Percentiles rank a stretch among this genome's conserved stretches.
These are phyloP conservation scores for Mychonastes homosphaera DNA, from an alignment of 139 green algal species.

Conservation along the genomic window DNA sequence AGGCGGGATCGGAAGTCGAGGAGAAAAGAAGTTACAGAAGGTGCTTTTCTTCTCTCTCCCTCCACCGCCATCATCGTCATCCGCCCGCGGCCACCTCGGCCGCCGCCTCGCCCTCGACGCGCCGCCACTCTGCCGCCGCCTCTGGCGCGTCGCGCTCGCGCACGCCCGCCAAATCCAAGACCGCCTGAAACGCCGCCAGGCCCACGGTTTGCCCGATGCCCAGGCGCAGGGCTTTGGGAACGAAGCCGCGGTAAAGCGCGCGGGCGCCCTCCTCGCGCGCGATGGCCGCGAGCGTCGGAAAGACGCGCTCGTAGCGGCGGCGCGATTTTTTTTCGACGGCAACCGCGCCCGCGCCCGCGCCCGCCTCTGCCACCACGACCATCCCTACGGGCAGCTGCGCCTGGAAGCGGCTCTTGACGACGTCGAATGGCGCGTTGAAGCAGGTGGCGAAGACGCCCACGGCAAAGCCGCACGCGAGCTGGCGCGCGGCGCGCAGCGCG, in stretches of 20 bases:
- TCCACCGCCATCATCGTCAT: too few species aligned
- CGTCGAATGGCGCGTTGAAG: slow-evolving; percentile 44
- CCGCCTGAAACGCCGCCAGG: slow-evolving; percentile 32
- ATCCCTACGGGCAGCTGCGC: slow-evolving; percentile 22
- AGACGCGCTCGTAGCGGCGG: not conserved
- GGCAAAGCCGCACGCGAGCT: slow-evolving; percentile 18
- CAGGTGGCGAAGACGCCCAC: slow-evolving; percentile 34
- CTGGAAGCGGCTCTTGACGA: slow-evolving; percentile 24
- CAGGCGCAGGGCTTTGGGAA: slow-evolving; percentile 39
- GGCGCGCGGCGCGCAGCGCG: slow-evolving; percentile 2
- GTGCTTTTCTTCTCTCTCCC: too few species aligned
- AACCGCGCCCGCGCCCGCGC: not conserved
- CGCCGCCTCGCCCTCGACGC: too few species aligned
- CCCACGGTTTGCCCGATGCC: slow-evolving; percentile 42
- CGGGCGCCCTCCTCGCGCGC: slow-evolving; percentile 25
- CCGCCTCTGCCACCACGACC: not conserved
- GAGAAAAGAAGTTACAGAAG: too few species aligned
- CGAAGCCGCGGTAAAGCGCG: slow-evolving; percentile 39
- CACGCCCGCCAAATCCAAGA: slow-evolving; percentile 10
- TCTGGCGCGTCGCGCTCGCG: too few species aligned
- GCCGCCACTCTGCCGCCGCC: too few species aligned
- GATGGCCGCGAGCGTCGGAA: slow-evolving; percentile 19
- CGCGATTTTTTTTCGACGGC: not conserved
- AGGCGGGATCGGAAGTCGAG: too few species aligned
- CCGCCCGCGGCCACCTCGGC: too few species aligned